Evolutionary conservation across 2,329 filamentous ascomycete genomes (phyloP), one percentile per base, ranked within the genome.

Genomic region (Xylaria sp.): DNA sequence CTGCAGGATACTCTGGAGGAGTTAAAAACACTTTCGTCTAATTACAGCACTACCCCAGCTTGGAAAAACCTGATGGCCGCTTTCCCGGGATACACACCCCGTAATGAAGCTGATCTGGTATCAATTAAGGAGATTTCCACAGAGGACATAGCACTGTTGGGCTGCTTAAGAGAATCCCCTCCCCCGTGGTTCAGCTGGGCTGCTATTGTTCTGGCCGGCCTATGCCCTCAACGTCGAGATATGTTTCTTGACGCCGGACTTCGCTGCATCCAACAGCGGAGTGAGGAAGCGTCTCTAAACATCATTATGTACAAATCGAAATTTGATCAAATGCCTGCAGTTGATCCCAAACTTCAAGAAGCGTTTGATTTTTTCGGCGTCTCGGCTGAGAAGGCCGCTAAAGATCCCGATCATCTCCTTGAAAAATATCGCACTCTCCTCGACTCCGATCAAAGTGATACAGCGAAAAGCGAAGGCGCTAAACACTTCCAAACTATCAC

Each of bases 1-100:
- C 71, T 77, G 67, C 74, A 79, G 57, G 76, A 78, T 61, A 69
- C 71, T 1, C 58, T 64, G 19, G 71, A 71, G 42, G 77, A 78
- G 56, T 65, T 78, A 11, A 68, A 69, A 32, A 59, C 71, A 2
- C 61, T 74, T 32, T 17, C 72, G 21, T 36, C 61, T 2, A 7
- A 8, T 6, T 27, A n/a, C 2, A 19, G 48, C 8, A 71, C 71
- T 19, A 63, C 48, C 8, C 73, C 73, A 21, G 73, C 74, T 24
- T 76, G 75, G 75, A 58, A 72, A 4, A 65, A 67, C 45, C 65
- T 78, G 4, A 45, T 74, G n/a, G 47, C 68, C 0, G 70, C 69
- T 9, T 74, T 78, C 12, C 69, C 73, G 34, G 75, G 71, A 0
- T 56, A 68, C 3, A 71, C 67, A 36, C 60, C 57, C 1, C 56